These are phyloP conservation scores for Tricholoma terreum DNA, from an alignment of 768 basidiomycete species.

Conservation along the genomic window DNA sequence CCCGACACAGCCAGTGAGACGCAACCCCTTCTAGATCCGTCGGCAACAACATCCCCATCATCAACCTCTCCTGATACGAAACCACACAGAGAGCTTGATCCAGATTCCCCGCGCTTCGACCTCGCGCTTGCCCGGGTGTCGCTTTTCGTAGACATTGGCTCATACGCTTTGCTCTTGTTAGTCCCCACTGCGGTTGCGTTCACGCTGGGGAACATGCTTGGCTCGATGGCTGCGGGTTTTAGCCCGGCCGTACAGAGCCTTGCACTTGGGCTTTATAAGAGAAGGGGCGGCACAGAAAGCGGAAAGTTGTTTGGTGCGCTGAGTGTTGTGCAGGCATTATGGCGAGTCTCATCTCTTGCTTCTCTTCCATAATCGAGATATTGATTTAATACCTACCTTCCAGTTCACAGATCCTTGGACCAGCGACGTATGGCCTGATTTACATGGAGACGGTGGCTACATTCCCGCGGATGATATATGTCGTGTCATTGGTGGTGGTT, in stretches of 20 bases:
- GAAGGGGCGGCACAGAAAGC: slow-evolving; percentile 54
- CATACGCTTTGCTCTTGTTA: slow-evolving; percentile 49
- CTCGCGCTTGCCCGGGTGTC: slow-evolving; percentile 65
- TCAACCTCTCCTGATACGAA: slow-evolving; percentile 7
- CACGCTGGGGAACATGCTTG: slow-evolving; percentile 44
- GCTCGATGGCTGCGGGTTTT: slow-evolving; percentile 61
- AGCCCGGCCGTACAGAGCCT: slow-evolving; percentile 68
- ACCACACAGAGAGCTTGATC: slow-evolving; percentile 21
- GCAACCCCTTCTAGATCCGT: slow-evolving; percentile 27
- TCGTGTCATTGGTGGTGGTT: slow-evolving; percentile 44
- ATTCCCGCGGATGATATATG: slow-evolving; percentile 69
- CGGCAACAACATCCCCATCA: slow-evolving; percentile 15
- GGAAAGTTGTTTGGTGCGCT: slow-evolving; percentile 81
- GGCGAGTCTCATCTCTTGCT: slow-evolving; percentile 33
- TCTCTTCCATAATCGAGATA: neutral
- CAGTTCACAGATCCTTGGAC: slow-evolving; percentile 68
- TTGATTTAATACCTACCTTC: slow-evolving; percentile 3
- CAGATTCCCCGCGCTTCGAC: slow-evolving; percentile 58
- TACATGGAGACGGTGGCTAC: slow-evolving; percentile 69
- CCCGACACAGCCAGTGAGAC: slow-evolving; percentile 22
- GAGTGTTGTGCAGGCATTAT: slow-evolving; percentile 68
- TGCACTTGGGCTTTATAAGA: slow-evolving; percentile 61
- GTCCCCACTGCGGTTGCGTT: slow-evolving; percentile 49
- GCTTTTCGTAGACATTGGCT: slow-evolving; percentile 50
- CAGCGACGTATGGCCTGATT: slow-evolving; percentile 67